Conservation (phyloP, 176 grass and related monocot species). For the Chloris gayana region DNA sequence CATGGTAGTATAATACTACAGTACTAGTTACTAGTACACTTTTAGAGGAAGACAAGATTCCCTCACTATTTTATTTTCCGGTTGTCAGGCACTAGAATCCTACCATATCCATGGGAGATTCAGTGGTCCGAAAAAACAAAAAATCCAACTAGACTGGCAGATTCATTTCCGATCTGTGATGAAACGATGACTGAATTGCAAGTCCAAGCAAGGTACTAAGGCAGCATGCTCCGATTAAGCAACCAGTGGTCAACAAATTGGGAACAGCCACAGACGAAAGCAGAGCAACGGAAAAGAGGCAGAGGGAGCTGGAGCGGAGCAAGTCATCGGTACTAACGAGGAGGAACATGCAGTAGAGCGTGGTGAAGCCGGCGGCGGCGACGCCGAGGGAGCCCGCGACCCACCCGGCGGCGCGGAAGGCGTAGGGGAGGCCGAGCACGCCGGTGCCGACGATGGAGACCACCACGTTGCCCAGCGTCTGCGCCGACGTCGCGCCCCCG, state of each 20-base stretch:
- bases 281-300: too few species aligned
- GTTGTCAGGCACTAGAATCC: not conserved
- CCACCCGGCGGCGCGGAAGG: constrained; percentile 83
- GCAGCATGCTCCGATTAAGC: too few species aligned
- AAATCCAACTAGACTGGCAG: not conserved
- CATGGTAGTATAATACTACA: too few species aligned
- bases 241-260: too few species aligned
- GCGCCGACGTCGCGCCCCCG: constrained; percentile 56
- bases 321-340: constrained; percentile 79
- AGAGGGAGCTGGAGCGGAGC: too few species aligned
- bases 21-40: too few species aligned
- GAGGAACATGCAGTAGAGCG: constrained; percentile 96
- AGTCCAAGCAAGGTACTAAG: too few species aligned
- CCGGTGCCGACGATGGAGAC: constrained; percentile 92
- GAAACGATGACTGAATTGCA: too few species aligned
- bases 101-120: not conserved
- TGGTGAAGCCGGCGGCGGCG: constrained; percentile 52
- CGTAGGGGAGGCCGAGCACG: constrained; percentile 87
- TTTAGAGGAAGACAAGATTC: not conserved
- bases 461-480: constrained; percentile 87
- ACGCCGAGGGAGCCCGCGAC: constrained; percentile 68
- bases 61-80: not conserved
- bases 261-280: too few species aligned
- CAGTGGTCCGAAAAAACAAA: not conserved
- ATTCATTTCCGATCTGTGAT: not conserved